phyloP scores from a whole-genome alignment of 768 basidiomycete species.

The Dacryopinax primogenitus region DNA sequence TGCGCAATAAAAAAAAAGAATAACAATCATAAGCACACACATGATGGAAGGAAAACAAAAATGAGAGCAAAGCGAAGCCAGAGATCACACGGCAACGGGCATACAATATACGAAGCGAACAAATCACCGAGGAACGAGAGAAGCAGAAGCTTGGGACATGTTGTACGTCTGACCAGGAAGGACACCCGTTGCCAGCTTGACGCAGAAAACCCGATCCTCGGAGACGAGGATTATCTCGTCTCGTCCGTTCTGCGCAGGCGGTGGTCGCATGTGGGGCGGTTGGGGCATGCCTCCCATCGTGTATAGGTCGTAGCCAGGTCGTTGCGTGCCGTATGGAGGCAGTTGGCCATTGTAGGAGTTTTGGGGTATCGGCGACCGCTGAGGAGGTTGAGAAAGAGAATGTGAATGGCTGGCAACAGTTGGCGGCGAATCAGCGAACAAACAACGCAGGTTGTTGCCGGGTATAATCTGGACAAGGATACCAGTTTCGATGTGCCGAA shows the following conservation, averaged over 20 bases:
- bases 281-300: conserved; percentile 8
- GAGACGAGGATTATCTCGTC: conserved; percentile 77
- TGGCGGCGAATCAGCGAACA: conserved; percentile 89
- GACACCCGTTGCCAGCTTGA: conserved; percentile 36
- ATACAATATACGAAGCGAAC: not conserved
- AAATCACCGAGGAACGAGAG: not conserved
- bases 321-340: conserved; percentile 20
- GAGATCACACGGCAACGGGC: not conserved
- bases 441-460: conserved; percentile 72
- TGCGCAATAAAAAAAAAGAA: not conserved
- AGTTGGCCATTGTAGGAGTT: conserved; percentile 10
- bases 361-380: conserved; percentile 13
- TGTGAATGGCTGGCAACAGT: conserved; percentile 31
- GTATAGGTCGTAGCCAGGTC: conserved; percentile 12
- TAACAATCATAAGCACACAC: conserved; percentile 1
- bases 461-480: conserved; percentile 88
- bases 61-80: not conserved
- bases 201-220: conserved; percentile 68
- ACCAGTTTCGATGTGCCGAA: conserved; percentile 89
- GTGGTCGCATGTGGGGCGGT: conserved; percentile 12
- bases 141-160: conserved; percentile 1
- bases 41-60: not conserved
- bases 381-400: not conserved
- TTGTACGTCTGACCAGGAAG: conserved; percentile 5
- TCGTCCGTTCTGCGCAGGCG: conserved; percentile 24